Base-by-base conservation (phyloP, 2,329 filamentous ascomycete species). In the Xylaria multiplex region DNA sequence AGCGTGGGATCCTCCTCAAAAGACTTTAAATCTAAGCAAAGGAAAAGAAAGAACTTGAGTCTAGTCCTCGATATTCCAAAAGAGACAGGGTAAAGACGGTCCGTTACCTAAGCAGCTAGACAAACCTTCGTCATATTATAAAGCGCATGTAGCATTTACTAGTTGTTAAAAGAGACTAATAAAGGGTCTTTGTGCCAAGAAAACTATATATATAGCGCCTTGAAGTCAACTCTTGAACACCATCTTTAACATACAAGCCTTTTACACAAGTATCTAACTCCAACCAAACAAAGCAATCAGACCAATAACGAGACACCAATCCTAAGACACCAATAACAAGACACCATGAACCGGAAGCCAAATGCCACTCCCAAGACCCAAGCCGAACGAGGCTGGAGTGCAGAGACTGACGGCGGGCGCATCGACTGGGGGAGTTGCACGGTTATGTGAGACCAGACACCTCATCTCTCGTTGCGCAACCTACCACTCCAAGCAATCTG, bases 281-380 rank as follows among this genome's bases (percentile, higher is more conserved):
- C 30, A 30, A 46, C 19, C n/a, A 40, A 45, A 32, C n/a, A 37
- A 45, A 32, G 6, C 11, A 48, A 35, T 5, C 35, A 43, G 7
- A 50, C 13, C 48, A 59, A 46, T 9, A 9, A 9, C 3, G 49
- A 11, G 13, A 32, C 24, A 30, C 6, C 19, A 59, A 46, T 9
- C 14, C 9, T 2, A 55, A 11, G 13, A 32, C 24, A 30, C 6
- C 19, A 50, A 45, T 11, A 27, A 8, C 6, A 45, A 60, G 14
- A 19, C 14, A 52, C 45, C 27, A 55, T 63, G 32, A 46, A 40
- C 9, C 6, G 27, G n/a, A 48, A 54, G 37, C 48, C 40, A 32
- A 48, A 27, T 27, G 27, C 27, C 2, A 27, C 14, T 14, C 42
- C 62, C 14, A 43, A n/a, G 40, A 43, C 6, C 9, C 37, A 53